Conservation (phyloP, 192 early-diverging fungal genomes). For the Lobosporangium transversale region DNA sequence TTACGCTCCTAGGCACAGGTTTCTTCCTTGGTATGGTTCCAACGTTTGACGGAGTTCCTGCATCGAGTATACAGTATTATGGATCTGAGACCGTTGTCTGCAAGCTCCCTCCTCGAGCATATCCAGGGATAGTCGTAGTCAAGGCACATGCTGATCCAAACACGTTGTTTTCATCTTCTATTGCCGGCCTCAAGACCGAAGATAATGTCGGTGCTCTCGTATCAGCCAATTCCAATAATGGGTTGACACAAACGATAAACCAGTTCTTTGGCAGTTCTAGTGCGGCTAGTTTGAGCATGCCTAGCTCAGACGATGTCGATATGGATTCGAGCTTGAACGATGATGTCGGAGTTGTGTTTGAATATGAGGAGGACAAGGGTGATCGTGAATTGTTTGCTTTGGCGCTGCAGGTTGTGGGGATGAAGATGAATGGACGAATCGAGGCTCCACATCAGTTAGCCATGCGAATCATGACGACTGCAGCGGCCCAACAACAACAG, state of each 20-base stretch:
- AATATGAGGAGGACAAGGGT: slow-evolving; percentile 65
- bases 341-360: slow-evolving; percentile 39
- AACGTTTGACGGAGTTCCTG: slow-evolving; percentile 72
- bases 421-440: slow-evolving; percentile 70
- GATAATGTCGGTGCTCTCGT: no score
- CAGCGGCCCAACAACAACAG: slow-evolving; percentile 41
- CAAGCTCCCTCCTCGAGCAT: slow-evolving; percentile 68
- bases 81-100: slow-evolving; percentile 76
- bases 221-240: not conserved
- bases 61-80: slow-evolving; percentile 68
- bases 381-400: slow-evolving; percentile 81
- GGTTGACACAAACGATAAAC: slow-evolving; percentile 5
- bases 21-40: slow-evolving; percentile 76
- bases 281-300: slow-evolving; percentile 8
- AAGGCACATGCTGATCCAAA: slow-evolving; percentile 17
- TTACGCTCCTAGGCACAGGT: slow-evolving; percentile 75
- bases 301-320: not conserved
- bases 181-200: not conserved
- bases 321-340: not conserved
- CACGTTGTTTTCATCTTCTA: not conserved
- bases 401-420: slow-evolving; percentile 78
- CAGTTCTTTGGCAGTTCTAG: slow-evolving; percentile 29
- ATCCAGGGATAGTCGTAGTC: slow-evolving; percentile 66
- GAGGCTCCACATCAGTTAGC: slow-evolving; percentile 69
- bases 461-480: slow-evolving; percentile 59